Base-by-base conservation (phyloP, 2,329 filamentous ascomycete species). In the Eutypa lata region DNA sequence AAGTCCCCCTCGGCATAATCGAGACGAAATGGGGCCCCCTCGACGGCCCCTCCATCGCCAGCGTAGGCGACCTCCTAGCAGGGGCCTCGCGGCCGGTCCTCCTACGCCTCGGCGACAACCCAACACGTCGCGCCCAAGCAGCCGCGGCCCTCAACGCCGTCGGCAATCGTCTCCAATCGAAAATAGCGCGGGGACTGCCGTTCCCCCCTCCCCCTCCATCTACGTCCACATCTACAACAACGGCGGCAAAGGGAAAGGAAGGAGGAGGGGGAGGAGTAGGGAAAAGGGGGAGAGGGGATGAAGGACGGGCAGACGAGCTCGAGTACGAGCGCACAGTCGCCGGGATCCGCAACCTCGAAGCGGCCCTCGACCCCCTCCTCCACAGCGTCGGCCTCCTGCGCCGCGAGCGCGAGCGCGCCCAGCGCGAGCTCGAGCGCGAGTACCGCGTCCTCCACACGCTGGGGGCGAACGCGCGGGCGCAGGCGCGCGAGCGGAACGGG, bases 1-100 rank as follows among this genome's bases (percentile, higher is more conserved):
- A 73, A 42, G 74, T 90, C 43, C 81, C 84, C n/a, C 81, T 79
- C 55, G 78, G 80, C 26, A 80, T 77, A 37, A 88, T 95, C 53
- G 79, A 88, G 42, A 72, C 85, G 42, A 89, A 87, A 65, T 91
- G 87, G 87, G 73, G 76, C 2, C 74, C 81, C 6, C 75, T 89
- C 5, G 75, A 81, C 4, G 66, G 72, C 7, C 69, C 75, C 22
- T 81, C 85, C 42, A 69, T 88, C 51, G 71, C 78, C 7, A 78
- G 78, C 49, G 76, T 87, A n/a, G 72, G 75, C 18, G 67, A 73
- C 16, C 74, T 89, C 26, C 71, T 90, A 31, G 71, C 76, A 21
- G 77, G 84, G 57, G 78, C 83, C 48, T 81, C 85, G 59, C 79
- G 80, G 16, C 82, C 86, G 14, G 80, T 89, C 44, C 75, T 88